Base-by-base conservation (phyloP, 495 filamentous ascomycete species). In the Chaetomium tenue region DNA sequence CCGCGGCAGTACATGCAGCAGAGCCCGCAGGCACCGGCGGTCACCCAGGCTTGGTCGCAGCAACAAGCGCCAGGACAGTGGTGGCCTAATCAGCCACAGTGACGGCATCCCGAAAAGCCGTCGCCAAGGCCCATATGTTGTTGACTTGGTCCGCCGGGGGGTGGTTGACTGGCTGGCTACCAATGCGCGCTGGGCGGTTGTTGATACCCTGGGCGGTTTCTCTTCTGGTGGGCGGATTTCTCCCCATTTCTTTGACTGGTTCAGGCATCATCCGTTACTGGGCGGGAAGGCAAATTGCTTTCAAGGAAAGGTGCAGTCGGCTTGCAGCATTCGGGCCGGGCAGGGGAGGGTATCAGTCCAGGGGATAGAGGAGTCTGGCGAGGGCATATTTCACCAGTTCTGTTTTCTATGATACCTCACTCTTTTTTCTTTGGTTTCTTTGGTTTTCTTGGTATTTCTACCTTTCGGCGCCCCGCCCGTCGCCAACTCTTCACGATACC, bases 1-100 rank as follows among this genome's bases (percentile, higher is more conserved):
- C 81, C 84, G 22, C 83, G 86, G 47, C 86, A 88, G 69, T 88
- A 87, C 70, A 79, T 87, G 79, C 81, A 81, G 30, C 79, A 79
- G 42, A 77, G 74, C 60, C 70, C 75, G 11, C 70, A 74, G 1
- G 68, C 72, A 20, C 79, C 79, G 15, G 73, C 79, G 5, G 77
- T 76, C n/a, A 70, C 75, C 23, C 79, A 80, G 46, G 68, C 72
- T 15, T 81, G 79, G 79, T 74, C 76, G 28, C 77, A 77, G 55
- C 75, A 76, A 58, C 80, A 77, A 66, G 68, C 75, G 44, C 71
- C 73, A 12, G 70, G 72, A 23, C 73, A 71, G 60, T 81, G 78
- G 79, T 82, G 80, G 80, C 52, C 76, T 0, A 79, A 79, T 61
- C 75, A 79, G 70, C 81, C 77, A 70, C 77, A 81, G 64, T 79